These are phyloP conservation scores for Bruguiera hainesii DNA, from an alignment of 441 rosid species.

Conservation along the genomic window DNA sequence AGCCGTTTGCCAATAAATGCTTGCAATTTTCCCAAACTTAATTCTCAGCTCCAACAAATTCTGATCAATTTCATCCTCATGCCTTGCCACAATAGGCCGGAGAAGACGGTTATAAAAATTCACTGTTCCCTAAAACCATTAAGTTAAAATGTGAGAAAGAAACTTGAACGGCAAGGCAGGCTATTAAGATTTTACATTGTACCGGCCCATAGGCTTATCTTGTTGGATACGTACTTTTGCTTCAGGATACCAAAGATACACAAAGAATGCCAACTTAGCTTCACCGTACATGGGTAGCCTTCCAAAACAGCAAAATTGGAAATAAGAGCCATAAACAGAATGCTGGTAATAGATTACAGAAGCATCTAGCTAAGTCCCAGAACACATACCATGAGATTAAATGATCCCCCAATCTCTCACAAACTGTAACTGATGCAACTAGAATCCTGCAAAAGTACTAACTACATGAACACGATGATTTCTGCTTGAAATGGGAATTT, in stretches of 20 bases:
- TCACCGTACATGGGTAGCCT: constrained; percentile 70
- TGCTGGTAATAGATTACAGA: background rate
- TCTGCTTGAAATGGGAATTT: background rate
- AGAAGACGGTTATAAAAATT: constrained; percentile 37
- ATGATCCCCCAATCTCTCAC: constrained; percentile 39
- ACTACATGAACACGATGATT: background rate
- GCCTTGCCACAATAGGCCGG: constrained; percentile 48
- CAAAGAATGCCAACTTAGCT: constrained; percentile 58
- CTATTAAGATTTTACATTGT: background rate
- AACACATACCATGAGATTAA: constrained; percentile 37
- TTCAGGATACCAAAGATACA: constrained; percentile 66
- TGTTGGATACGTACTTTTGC: constrained; percentile 37
- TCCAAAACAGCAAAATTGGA: constrained; percentile 8
- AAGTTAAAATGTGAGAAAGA: background rate
- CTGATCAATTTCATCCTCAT: constrained; percentile 68
- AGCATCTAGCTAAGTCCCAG: background rate
- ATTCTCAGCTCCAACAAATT: constrained; percentile 48
- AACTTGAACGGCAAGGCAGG: background rate
- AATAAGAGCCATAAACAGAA: background rate
- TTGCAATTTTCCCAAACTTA: constrained; percentile 47
- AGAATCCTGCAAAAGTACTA: constrained; percentile 33
- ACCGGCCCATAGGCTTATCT: background rate
- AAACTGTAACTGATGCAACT: constrained; percentile 36
- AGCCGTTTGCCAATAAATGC: constrained; percentile 47
- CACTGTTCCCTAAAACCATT: constrained; percentile 42